These are phyloP conservation scores for Neurospora sp. DNA, from an alignment of 495 filamentous ascomycete species.

Conservation along the genomic window DNA sequence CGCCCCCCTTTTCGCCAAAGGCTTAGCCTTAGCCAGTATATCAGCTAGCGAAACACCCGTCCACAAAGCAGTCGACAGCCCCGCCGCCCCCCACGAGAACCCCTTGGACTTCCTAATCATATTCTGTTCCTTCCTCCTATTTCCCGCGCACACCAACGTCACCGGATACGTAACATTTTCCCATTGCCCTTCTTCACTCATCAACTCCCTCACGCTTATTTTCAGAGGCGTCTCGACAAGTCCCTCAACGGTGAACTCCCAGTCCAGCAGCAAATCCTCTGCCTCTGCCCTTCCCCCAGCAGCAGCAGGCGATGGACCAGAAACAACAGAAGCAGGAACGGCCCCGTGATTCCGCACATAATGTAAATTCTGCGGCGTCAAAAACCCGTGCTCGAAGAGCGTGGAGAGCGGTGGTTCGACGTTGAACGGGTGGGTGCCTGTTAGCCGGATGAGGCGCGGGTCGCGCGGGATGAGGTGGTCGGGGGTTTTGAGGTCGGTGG, in stretches of 20 bases:
- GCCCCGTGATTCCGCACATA: slow-evolving; percentile 94
- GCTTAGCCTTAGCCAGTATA: slow-evolving; percentile 58
- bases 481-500: slow-evolving; percentile 71
- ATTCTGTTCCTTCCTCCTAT: slow-evolving; percentile 92
- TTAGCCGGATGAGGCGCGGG: slow-evolving; percentile 76
- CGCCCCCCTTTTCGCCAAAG: slow-evolving; percentile 48
- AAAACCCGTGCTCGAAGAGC: slow-evolving; percentile 77
- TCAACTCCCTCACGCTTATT: slow-evolving; percentile 63
- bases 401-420: slow-evolving; percentile 77
- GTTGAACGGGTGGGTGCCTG: slow-evolving; percentile 90
- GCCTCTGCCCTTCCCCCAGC: background rate
- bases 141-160: slow-evolving; percentile 90
- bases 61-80: slow-evolving; percentile 81
- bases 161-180: slow-evolving; percentile 81
- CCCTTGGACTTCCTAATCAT: slow-evolving; percentile 85
- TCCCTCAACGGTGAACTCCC: slow-evolving; percentile 82
- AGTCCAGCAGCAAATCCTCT: slow-evolving; percentile 55
- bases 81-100: slow-evolving; percentile 91
- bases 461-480: slow-evolving; percentile 83
- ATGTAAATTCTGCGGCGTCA: slow-evolving; percentile 86
- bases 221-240: slow-evolving; percentile 71
- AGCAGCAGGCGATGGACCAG: slow-evolving; percentile 3
- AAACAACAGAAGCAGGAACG: slow-evolving; percentile 67
- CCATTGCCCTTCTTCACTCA: slow-evolving; percentile 46
- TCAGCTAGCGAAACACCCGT: slow-evolving; percentile 75